Evolutionary conservation across 2,329 filamentous ascomycete genomes (phyloP).

Genomic region (Thyridium curvatum): DNA sequence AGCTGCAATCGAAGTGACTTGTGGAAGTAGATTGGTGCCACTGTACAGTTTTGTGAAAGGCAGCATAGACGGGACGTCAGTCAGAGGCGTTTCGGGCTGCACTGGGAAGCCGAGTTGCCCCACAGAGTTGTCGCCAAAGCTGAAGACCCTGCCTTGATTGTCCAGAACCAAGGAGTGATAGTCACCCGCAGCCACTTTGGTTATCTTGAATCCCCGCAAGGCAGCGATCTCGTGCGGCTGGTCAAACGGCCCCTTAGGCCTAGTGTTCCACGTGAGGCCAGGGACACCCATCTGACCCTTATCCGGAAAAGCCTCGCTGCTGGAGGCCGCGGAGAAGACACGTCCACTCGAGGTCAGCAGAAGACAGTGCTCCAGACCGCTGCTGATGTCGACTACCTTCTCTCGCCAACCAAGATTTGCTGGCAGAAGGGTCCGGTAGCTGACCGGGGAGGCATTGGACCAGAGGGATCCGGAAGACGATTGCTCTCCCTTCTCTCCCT

Average conservation of each 20-base stretch:
- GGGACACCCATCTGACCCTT: constrained; percentile 84
- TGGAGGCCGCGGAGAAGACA: constrained; percentile 82
- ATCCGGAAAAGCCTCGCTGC: constrained; percentile 68
- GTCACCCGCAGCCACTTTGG: constrained; percentile 76
- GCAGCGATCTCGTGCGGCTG: constrained; percentile 72
- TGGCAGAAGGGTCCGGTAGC: constrained; percentile 69
- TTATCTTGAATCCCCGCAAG: constrained; percentile 64
- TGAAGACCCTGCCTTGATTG: constrained; percentile 69
- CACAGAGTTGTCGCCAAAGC: constrained; percentile 84
- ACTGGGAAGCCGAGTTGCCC: constrained; percentile 87
- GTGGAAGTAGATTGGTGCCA: constrained; percentile 54
- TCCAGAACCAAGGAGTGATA: constrained; percentile 79
- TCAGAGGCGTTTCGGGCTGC: constrained; percentile 50
- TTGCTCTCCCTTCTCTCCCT: constrained; percentile 46
- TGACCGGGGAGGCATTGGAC: constrained; percentile 44
- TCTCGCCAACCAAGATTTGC: constrained; percentile 60
- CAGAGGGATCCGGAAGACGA: constrained; percentile 52
- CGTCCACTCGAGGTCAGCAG: constrained; percentile 80
- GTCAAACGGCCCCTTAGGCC: constrained; percentile 73
- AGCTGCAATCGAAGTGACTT: constrained; percentile 72
- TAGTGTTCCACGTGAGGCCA: constrained; percentile 71
- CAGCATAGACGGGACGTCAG: constrained; percentile 66
- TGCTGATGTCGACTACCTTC: constrained; percentile 65
- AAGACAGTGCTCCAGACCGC: constrained; percentile 80
- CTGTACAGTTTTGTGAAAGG: constrained; percentile 68